Percentiles rank a stretch among this genome's conserved stretches.
These are phyloP conservation scores for Chaetomium sp. DNA, from an alignment of 2,329 filamentous ascomycete species.

Conservation along the genomic window DNA sequence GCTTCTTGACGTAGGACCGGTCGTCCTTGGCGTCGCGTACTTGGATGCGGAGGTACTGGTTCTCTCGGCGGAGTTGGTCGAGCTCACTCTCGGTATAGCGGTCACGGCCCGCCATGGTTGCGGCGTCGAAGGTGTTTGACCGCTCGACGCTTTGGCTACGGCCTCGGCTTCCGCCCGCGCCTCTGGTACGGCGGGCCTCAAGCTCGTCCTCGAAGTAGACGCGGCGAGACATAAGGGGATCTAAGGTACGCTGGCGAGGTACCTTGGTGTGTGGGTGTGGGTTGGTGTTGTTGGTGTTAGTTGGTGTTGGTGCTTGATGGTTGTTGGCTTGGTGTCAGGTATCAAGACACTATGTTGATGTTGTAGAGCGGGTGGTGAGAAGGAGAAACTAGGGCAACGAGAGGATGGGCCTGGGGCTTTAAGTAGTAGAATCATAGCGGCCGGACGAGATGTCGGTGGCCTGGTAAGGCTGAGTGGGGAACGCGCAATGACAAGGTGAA, in stretches of 20 bases:
- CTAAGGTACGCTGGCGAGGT: background rate
- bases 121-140: conserved; percentile 23
- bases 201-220: conserved; percentile 22
- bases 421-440: background rate
- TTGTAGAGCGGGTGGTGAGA: too few relatives aligned
- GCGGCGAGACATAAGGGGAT: conserved; percentile 15
- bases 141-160: conserved; percentile 24
- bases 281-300: background rate
- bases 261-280: background rate
- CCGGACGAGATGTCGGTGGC: background rate
- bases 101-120: conserved; percentile 18
- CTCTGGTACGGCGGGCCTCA: conserved; percentile 13
- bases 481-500: background rate
- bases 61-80: conserved; percentile 24
- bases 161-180: conserved; percentile 15
- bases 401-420: background rate
- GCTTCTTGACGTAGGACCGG: conserved; percentile 30
- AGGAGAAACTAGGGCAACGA: background rate
- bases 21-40: conserved; percentile 31
- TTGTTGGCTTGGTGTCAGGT: background rate
- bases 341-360: background rate
- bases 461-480: conserved; percentile 8
- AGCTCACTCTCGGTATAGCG: conserved; percentile 13
- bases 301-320: background rate
- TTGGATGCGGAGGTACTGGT: conserved; percentile 30